Conservation (phyloP, 2,329 filamentous ascomycete species). For the Penicillium sp. region DNA sequence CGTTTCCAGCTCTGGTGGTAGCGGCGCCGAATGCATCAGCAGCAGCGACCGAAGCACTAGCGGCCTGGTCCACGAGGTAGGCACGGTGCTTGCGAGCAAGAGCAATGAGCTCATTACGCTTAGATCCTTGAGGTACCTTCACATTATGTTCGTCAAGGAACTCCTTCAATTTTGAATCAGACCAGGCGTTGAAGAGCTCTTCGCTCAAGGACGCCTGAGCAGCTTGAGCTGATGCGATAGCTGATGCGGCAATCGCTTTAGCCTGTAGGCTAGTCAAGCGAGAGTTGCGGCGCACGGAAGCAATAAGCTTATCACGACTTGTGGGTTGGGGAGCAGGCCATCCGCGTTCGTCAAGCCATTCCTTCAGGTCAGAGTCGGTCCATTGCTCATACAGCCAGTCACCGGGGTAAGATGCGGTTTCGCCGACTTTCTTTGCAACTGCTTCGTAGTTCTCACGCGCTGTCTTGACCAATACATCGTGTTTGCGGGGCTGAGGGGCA, state of each 20-base stretch:
- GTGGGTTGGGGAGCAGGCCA: slow-evolving; percentile 83
- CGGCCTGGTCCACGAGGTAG: slow-evolving; percentile 56
- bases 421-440: slow-evolving; percentile 73
- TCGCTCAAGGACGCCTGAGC: slow-evolving; percentile 79
- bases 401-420: slow-evolving; percentile 84
- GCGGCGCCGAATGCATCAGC: slow-evolving; percentile 67
- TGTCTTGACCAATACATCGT: slow-evolving; percentile 78
- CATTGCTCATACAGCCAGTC: slow-evolving; percentile 92
- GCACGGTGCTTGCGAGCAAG: slow-evolving; percentile 86
- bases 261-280: slow-evolving; percentile 73
- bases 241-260: slow-evolving; percentile 64
- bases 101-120: slow-evolving; percentile 84
- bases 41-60: slow-evolving; percentile 55
- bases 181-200: slow-evolving; percentile 85
- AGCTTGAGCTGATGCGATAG: slow-evolving; percentile 67
- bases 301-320: slow-evolving; percentile 84
- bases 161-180: slow-evolving; percentile 85
- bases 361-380: slow-evolving; percentile 91
- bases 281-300: slow-evolving; percentile 87
- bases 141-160: slow-evolving; percentile 92
- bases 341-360: slow-evolving; percentile 88
- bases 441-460: slow-evolving; percentile 81
- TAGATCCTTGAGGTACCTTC: slow-evolving; percentile 87
- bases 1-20: slow-evolving; percentile 74
- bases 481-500: slow-evolving; percentile 82